phyloP scores from a whole-genome alignment of 225 moss, liverwort and hornwort genomes.

The Polytrichum formosum region DNA sequence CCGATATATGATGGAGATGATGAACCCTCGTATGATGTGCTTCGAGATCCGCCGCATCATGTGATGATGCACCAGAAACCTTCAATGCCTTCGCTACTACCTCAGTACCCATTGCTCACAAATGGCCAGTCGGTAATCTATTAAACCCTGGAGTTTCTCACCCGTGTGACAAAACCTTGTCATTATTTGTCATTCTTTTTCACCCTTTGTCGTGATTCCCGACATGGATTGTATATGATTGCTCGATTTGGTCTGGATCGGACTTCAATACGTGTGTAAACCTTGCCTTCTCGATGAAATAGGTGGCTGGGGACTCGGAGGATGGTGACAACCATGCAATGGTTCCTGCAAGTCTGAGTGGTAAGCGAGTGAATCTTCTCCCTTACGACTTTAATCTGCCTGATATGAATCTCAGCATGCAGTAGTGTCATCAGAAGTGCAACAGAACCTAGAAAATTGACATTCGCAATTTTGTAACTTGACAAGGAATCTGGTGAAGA shows the following conservation, averaged over 20 bases:
- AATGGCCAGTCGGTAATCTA: constrained; percentile 59
- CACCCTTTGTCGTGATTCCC: too few species aligned
- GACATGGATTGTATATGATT: too few species aligned
- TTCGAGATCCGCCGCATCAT: constrained; percentile 76
- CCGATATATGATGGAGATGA: background rate
- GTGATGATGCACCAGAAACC: constrained; percentile 67
- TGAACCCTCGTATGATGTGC: constrained; percentile 79
- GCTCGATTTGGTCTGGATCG: too few species aligned
- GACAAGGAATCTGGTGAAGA: too few species aligned
- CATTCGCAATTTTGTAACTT: too few species aligned
- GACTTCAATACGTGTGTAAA: too few species aligned
- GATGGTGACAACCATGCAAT: constrained; percentile 74
- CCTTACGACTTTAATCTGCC: constrained; percentile 70
- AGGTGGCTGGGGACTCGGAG: constrained; percentile 48
- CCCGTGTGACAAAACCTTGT: too few species aligned
- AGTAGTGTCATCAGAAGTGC: too few species aligned
- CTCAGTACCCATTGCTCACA: constrained; percentile 80
- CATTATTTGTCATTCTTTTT: too few species aligned
- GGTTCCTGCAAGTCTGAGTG: constrained; percentile 50
- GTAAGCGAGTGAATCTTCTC: constrained; percentile 76
- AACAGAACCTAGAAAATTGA: too few species aligned
- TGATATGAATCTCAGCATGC: constrained; percentile 24
- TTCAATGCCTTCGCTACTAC: constrained; percentile 1
- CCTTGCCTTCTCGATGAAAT: background rate
- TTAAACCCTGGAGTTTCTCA: too few species aligned